Evolutionary conservation across 768 basidiomycete species (phyloP).

Genomic region (Vararia minispora): DNA sequence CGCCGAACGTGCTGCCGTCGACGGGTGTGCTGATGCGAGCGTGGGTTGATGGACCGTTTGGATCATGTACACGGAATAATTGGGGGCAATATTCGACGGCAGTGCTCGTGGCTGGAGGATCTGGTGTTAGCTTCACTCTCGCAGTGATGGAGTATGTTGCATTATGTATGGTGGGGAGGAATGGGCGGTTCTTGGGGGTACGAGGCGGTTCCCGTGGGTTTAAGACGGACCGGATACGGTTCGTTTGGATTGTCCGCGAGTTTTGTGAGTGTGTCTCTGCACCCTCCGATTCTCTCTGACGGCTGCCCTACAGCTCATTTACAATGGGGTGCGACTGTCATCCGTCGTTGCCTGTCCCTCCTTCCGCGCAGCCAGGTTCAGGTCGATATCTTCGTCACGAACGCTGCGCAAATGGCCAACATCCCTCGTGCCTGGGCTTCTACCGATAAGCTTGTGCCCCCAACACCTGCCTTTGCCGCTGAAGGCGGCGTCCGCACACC

Average conservation of each 20-base stretch:
- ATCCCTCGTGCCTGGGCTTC: not conserved
- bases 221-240: constrained; percentile 45
- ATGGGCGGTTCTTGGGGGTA: constrained; percentile 34
- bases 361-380: constrained; percentile 38
- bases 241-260: constrained; percentile 71
- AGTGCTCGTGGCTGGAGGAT: constrained; percentile 59
- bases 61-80: constrained; percentile 44
- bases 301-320: constrained; percentile 42
- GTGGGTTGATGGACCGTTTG: constrained; percentile 59
- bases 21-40: constrained; percentile 43
- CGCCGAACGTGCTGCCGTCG: constrained; percentile 23
- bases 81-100: constrained; percentile 53
- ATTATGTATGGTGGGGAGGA: constrained; percentile 42
- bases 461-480: too few species aligned
- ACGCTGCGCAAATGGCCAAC: constrained; percentile 25
- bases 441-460: not conserved
- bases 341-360: constrained; percentile 52
- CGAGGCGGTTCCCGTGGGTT: constrained; percentile 37
- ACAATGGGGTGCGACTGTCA: constrained; percentile 60
- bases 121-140: constrained; percentile 64
- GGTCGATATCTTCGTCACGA: constrained; percentile 68
- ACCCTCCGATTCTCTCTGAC: not conserved
- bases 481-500: too few species aligned
- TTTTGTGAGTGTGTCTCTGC: constrained; percentile 38
- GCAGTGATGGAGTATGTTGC: constrained; percentile 56